phyloP scores from a whole-genome alignment of 2,329 filamentous ascomycete species.

The Cercospora zeae-maydis region DNA sequence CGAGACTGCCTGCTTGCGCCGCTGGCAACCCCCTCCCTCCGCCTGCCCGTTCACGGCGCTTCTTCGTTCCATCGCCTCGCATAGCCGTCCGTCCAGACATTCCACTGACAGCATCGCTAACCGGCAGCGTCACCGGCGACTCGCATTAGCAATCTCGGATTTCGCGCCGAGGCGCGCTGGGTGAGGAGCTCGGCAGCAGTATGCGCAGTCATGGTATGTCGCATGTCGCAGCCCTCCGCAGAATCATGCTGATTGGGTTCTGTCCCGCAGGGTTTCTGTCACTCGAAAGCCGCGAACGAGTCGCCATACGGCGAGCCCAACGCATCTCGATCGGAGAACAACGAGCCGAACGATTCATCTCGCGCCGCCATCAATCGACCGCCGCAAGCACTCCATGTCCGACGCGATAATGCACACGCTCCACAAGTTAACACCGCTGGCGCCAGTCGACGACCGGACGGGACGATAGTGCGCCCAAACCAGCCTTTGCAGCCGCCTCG shows the following conservation, averaged over 20 bases:
- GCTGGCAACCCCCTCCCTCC: background rate
- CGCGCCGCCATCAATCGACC: slow-evolving; percentile 6
- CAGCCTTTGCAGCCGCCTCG: slow-evolving; percentile 27
- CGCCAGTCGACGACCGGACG: slow-evolving; percentile 6
- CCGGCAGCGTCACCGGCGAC: background rate
- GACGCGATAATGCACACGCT: background rate
- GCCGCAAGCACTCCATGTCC: background rate
- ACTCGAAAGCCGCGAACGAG: slow-evolving; percentile 12
- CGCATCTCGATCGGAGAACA: background rate
- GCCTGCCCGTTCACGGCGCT: background rate
- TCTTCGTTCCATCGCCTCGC: background rate
- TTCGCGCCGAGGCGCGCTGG: background rate
- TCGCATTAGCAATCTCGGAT: background rate
- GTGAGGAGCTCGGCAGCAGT: background rate
- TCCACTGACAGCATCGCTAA: slow-evolving; percentile 1
- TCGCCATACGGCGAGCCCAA: slow-evolving; percentile 4
- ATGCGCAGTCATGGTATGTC: slow-evolving; percentile 1
- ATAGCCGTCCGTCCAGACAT: background rate
- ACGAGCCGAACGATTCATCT: slow-evolving; percentile 12
- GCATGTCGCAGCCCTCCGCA: background rate
- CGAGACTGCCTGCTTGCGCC: background rate
- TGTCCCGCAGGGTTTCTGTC: slow-evolving; percentile 17
- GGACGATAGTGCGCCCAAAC: slow-evolving; percentile 27
- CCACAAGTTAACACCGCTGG: background rate
- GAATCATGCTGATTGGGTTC: slow-evolving; percentile 6